Evolutionary conservation across 2,329 filamentous ascomycete genomes (phyloP).

Genomic region (Aspergillus oerlinghausenensis): DNA sequence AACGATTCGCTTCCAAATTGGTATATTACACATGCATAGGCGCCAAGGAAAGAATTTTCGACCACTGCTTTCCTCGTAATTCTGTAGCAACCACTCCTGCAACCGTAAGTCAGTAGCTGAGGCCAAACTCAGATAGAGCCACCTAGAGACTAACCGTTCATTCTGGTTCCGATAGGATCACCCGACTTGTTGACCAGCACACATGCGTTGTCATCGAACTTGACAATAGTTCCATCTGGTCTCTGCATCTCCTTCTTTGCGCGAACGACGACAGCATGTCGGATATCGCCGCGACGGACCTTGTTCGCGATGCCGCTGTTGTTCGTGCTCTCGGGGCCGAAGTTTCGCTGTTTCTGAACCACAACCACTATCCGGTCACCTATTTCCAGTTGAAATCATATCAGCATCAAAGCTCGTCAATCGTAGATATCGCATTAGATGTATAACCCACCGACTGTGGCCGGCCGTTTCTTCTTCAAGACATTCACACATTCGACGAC

Average conservation of each 20-base stretch:
- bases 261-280: conserved; percentile 91
- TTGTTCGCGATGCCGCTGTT: conserved; percentile 79
- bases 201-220: conserved; percentile 97
- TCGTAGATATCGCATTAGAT: not conserved
- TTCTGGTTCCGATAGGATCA: conserved; percentile 86
- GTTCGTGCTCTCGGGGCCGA: conserved; percentile 66
- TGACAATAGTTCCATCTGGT: conserved; percentile 81
- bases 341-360: conserved; percentile 88
- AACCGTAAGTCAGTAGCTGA: conserved; percentile 14
- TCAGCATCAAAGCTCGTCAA: not conserved
- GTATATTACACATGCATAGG: conserved; percentile 67
- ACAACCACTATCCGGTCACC: conserved; percentile 97
- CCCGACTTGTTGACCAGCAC: conserved; percentile 96
- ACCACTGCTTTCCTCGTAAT: conserved; percentile 90
- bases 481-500: conserved; percentile 95
- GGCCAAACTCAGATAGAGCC: not conserved
- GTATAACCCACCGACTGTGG: conserved; percentile 70
- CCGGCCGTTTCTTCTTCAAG: conserved; percentile 78
- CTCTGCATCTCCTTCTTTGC: conserved; percentile 83
- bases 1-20: conserved; percentile 27
- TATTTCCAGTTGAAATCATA: conserved; percentile 32
- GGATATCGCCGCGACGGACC: conserved; percentile 92
- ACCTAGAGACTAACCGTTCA: conserved; percentile 60
- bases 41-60: conserved; percentile 94
- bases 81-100: conserved; percentile 81